A percentile compares a stretch with the other conserved stretches of the same genome.
phyloP scores from a whole-genome alignment of 2,329 filamentous ascomycete species.

The Orbilia quercus region DNA sequence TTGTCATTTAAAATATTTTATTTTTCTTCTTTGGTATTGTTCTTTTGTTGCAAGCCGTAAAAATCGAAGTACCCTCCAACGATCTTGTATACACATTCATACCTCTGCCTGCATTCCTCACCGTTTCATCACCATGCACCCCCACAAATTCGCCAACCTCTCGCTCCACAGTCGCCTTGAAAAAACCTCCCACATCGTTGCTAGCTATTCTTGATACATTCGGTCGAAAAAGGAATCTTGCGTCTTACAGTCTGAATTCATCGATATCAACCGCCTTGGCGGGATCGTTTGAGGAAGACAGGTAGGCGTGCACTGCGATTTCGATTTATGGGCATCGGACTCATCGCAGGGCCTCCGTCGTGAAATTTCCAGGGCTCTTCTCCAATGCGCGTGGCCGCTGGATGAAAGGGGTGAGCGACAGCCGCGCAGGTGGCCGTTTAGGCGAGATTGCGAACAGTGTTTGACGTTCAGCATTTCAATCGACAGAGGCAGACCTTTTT shows the following conservation, averaged over 20 bases:
- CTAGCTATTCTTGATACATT: slow-evolving; percentile 37
- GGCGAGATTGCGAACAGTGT: slow-evolving; percentile 52
- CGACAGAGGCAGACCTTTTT: slow-evolving; percentile 4
- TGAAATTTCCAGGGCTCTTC: slow-evolving; percentile 54
- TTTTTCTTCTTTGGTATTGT: slow-evolving; percentile 22
- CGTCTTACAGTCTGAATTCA: slow-evolving; percentile 47
- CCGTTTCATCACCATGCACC: slow-evolving; percentile 49
- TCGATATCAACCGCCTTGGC: slow-evolving; percentile 36
- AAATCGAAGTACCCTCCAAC: too few species aligned
- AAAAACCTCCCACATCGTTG: slow-evolving; percentile 32
- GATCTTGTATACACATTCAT: too few species aligned
- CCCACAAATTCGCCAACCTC: slow-evolving; percentile 39
- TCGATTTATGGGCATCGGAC: slow-evolving; percentile 34
- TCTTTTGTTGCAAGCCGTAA: slow-evolving; percentile 7
- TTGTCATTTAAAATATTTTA: background rate
- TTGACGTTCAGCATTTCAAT: slow-evolving; percentile 46
- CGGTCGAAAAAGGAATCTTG: slow-evolving; percentile 23
- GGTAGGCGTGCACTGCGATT: too few species aligned
- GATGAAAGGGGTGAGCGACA: slow-evolving; percentile 15
- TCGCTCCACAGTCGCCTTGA: slow-evolving; percentile 38
- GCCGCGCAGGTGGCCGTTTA: slow-evolving; percentile 43
- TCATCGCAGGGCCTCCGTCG: slow-evolving; percentile 39
- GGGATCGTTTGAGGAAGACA: slow-evolving; percentile 33
- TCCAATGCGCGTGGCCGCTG: slow-evolving; percentile 19
- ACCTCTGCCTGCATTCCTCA: too few species aligned